Base-by-base conservation (phyloP, 2,329 filamentous ascomycete genomes). In the Colletotrichum navitas region DNA sequence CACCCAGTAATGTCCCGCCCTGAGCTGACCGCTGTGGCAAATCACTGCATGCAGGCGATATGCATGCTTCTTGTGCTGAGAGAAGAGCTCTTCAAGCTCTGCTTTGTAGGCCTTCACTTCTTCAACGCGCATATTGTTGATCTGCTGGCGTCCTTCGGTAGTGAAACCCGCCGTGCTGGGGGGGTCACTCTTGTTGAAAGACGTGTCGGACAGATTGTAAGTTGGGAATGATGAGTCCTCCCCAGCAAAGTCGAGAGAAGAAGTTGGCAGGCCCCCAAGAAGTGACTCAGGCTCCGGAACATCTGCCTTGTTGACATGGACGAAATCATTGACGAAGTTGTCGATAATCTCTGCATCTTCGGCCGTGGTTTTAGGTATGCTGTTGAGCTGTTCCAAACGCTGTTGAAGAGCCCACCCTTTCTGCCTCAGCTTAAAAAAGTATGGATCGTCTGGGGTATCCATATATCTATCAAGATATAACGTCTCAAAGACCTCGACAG, bases 1-100 rank as follows among this genome's bases (percentile, higher is more conserved):
- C 55, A 98, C 94, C 92, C 94, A 98, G 83, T 98, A 99, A 81
- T 99, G 96, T 0, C 96, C 96, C 56, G 91, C 91, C 55, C 86
- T 88, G 51, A 91, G 87, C 75, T 86, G 85, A 41, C 93, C 93
- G 26, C 92, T 91, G 79, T 99, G 96, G 76, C 97, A 95, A 78
- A 99, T 97, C 41, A 98, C 93, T 0, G 95, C 94, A 76, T 98
- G 95, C 5, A 99, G 88, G 18, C 90, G 90, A 80, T 98, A 99
- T 14, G 91, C 89, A 58, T 93, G 84, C 34, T 89, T 84, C 54
- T 87, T 86, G 77, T 91, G 87, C 63, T 89, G 87, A 4, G 85
- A 85, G 77, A 94, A 95, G 63, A 92, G 86, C 4, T 82, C 75
- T 3, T 82, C 78, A 14, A 84, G 74, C 0, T 68, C 74, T 32